Evolutionary conservation across 106 monocot genomes (phyloP), one percentile per base, ranked within the genome.

Genomic region (Ottelia alismoides): DNA sequence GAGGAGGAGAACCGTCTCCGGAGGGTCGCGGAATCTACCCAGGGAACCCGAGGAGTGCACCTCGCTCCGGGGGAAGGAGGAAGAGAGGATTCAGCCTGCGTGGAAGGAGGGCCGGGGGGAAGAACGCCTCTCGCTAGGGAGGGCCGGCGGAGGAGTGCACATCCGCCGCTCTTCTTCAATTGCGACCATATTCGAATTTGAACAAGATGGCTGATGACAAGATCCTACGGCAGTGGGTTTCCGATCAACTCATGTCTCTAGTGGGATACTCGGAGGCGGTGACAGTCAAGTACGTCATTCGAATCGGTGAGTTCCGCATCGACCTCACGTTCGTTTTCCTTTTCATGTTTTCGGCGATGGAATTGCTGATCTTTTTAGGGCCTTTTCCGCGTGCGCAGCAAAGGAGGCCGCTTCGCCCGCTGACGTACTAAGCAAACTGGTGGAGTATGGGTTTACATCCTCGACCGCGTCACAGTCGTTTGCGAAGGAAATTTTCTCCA

Each of bases 201-300:
- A n/a, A n/a, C n/a, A n/a, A n/a, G n/a, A 62, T 62, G 62, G 62
- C 49, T 4, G 65, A 61, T 20, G 81, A 87, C 27, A 61, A 52
- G 55, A 19, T 58, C 18, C 40, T 78, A 29, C 82, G 50, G 56
- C 76, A 64, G 12, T 94, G 93, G 93, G 93, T 94, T 0, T 74
- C 80, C 0, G 88, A 94, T 40, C 74, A 81, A 59, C 57, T 94
- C 27, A 88, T 94, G 76, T 57, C 80, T 0, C 67, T 94, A 6
- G 69, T 81, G 62, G 93, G 88, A n/a, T 88, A 73, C 61, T 84
- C 88, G 22, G 78, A 66, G 45, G 59, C 58, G 11, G 61, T 78
- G 4, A 62, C 88, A 2, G 72, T 84, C 48, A 77, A 94, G 35
- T 94, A 81, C 22, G 67, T 94, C 20, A 87, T 94, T 27, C 56